phyloP scores from a whole-genome alignment of 768 basidiomycete genomes.

The Phylloporus scabripes region DNA sequence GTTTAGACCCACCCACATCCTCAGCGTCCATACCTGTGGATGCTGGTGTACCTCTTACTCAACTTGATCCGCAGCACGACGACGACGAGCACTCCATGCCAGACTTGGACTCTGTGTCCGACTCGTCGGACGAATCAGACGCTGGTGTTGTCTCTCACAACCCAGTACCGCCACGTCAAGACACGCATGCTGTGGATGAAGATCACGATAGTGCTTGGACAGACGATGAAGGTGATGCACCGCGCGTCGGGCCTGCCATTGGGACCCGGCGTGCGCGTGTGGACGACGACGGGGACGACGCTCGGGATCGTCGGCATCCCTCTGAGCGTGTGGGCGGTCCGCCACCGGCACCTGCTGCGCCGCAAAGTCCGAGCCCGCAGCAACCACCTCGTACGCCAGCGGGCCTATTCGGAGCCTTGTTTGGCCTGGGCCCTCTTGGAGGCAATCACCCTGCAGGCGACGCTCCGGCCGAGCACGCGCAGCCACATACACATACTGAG shows the following conservation, averaged over 20 bases:
- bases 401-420: conserved; percentile 24
- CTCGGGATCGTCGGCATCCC: conserved; percentile 59
- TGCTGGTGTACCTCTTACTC: conserved; percentile 4
- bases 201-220: conserved; percentile 27
- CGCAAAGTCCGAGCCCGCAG: conserved; percentile 20
- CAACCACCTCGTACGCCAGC: conserved; percentile 14
- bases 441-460: conserved; percentile 12
- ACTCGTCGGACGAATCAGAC: conserved; percentile 35
- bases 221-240: conserved; percentile 25
- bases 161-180: conserved; percentile 21
- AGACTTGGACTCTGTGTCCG: conserved; percentile 34
- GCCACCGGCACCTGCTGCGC: conserved; percentile 15
- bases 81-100: conserved; percentile 41
- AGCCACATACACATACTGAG: conserved; percentile 22
- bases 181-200: conserved; percentile 25
- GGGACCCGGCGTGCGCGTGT: conserved; percentile 49
- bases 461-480: conserved; percentile 18
- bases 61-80: conserved; percentile 7
- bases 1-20: conserved; percentile 1
- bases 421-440: conserved; percentile 16
- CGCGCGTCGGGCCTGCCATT: conserved; percentile 29
- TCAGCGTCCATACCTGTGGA: conserved; percentile 2
- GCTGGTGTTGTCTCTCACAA: conserved; percentile 27
- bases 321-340: conserved; percentile 46
- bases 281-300: conserved; percentile 57